Percentiles rank a stretch among this genome's conserved stretches.
Evolutionary conservation across 495 filamentous ascomycete species (phyloP).

Genomic region (Hamigera avellanea): DNA sequence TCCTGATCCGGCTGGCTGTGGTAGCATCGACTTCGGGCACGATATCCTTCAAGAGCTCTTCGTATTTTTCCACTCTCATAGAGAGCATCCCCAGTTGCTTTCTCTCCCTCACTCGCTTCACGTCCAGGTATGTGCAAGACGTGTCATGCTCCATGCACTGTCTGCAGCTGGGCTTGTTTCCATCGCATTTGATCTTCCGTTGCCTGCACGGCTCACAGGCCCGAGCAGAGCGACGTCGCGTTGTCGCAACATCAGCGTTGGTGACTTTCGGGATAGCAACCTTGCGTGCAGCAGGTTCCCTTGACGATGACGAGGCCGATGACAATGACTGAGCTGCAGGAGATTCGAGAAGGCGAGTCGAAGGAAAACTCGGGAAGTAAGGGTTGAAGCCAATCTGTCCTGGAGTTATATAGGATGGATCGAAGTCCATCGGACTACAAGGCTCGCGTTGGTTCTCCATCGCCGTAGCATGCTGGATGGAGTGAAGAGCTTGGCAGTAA

Average conservation of each 20-base stretch:
- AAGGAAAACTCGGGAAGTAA: no score
- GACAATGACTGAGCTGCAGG: no score
- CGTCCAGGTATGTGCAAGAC: slow-evolving; percentile 41
- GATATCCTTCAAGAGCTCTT: slow-evolving; percentile 28
- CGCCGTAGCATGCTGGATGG: no score
- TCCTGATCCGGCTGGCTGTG: slow-evolving; percentile 23
- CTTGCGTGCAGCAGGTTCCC: no score
- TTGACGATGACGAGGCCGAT: no score
- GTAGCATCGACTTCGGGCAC: slow-evolving; percentile 16
- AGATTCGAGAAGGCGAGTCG: no score
- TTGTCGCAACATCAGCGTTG: neutral
- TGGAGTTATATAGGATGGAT: no score
- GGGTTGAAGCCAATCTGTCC: no score
- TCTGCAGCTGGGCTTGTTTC: slow-evolving; percentile 38
- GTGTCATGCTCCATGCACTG: slow-evolving; percentile 40
- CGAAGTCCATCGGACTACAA: no score
- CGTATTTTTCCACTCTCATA: slow-evolving; percentile 33
- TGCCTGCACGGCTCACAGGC: slow-evolving; percentile 67
- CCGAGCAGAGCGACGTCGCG: slow-evolving; percentile 28
- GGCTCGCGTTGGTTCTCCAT: no score
- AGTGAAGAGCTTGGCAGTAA: no score
- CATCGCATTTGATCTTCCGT: slow-evolving; percentile 52
- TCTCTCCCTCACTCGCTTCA: slow-evolving; percentile 47
- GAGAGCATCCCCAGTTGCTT: slow-evolving; percentile 30
- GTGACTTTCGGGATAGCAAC: neutral